A percentile compares a stretch with the other conserved stretches of the same genome.
These are phyloP conservation scores for Scheffersomyces titani DNA, from an alignment of 1,139 yeast genomes.

Conservation along the genomic window DNA sequence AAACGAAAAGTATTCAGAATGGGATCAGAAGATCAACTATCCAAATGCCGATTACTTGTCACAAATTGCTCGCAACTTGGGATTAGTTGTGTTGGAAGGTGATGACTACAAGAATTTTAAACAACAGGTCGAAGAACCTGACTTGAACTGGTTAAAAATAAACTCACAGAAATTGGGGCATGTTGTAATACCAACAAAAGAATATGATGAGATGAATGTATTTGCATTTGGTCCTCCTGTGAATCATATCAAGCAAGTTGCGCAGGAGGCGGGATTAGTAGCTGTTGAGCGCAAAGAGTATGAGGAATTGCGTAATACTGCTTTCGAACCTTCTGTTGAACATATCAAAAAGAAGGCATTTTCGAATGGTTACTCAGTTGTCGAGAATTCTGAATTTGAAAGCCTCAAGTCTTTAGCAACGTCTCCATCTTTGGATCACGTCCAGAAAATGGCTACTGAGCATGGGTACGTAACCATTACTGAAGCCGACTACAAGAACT, in stretches of 20 bases:
- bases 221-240: constrained; percentile 25
- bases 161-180: constrained; percentile 9
- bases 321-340: constrained; percentile 13
- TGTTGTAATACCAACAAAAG: constrained; percentile 14
- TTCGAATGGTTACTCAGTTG: constrained; percentile 1
- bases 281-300: constrained; percentile 15
- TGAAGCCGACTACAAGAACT: constrained; percentile 15
- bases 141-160: constrained; percentile 4
- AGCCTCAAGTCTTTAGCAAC: not conserved
- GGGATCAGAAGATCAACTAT: constrained; percentile 11
- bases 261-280: constrained; percentile 8
- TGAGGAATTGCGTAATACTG: constrained; percentile 8
- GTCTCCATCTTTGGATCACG: constrained; percentile 7
- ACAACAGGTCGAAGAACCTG: constrained; percentile 4
- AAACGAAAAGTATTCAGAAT: constrained; percentile 16
- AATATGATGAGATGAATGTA: constrained; percentile 9
- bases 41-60: constrained; percentile 11
- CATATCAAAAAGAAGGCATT: constrained; percentile 10
- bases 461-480: constrained; percentile 21
- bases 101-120: constrained; percentile 10
- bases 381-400: constrained; percentile 1
- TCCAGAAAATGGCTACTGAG: constrained; percentile 18
- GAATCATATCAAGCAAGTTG: constrained; percentile 22
- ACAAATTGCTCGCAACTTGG: constrained; percentile 7
- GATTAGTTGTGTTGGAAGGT: constrained; percentile 5